phyloP scores from a whole-genome alignment of 2,329 filamentous ascomycete species.

The Colletotrichum sp. region DNA sequence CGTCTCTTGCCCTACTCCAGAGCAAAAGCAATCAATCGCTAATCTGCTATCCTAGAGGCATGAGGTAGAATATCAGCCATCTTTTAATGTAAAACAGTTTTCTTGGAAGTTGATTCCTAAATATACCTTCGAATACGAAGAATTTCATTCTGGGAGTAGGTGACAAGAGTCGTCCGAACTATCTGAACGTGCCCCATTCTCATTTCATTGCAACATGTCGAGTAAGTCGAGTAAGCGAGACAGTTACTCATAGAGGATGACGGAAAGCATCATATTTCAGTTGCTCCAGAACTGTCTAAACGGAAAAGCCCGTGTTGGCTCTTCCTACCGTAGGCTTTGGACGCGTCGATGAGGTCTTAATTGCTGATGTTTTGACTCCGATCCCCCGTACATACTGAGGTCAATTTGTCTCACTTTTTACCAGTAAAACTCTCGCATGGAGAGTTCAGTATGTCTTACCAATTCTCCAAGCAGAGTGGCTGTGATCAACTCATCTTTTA shows the following conservation, averaged over 20 bases:
- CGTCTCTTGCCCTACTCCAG: neutral
- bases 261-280: accelerated
- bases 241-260: accelerated
- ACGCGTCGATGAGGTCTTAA: neutral
- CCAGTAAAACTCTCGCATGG: neutral
- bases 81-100: neutral
- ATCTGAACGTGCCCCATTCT: neutral
- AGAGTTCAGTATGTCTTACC: neutral
- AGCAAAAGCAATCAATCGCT: neutral
- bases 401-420: neutral
- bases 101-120: neutral
- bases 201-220: neutral
- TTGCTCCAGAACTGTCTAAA: accelerated
- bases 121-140: neutral
- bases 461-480: neutral
- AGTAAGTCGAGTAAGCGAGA: neutral
- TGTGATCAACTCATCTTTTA: neutral
- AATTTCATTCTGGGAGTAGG: neutral
- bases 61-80: neutral
- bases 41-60: neutral
- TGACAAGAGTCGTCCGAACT: neutral
- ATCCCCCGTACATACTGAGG: neutral
- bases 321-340: accelerated
- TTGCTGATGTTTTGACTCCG: neutral
- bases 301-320: neutral